Evolutionary conservation across 192 early-diverging fungal genomes (phyloP).

Genomic region (Podila minutissima): DNA sequence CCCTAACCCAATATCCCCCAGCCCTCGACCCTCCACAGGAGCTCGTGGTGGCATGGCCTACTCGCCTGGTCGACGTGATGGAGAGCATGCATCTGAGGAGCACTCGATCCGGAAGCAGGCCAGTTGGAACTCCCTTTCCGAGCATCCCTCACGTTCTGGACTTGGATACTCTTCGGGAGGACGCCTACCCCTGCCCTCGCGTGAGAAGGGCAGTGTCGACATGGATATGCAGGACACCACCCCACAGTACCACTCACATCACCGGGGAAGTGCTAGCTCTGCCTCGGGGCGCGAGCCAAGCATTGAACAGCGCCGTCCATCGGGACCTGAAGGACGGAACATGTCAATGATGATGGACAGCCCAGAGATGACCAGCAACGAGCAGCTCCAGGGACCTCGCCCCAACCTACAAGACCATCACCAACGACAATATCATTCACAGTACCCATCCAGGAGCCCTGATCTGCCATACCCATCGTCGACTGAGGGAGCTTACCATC

Average conservation of each 20-base stretch:
- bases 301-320: neutral
- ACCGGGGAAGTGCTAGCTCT: neutral
- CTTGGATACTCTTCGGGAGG: neutral
- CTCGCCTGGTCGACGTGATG: neutral
- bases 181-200: neutral
- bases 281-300: neutral
- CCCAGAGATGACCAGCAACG: neutral
- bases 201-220: neutral
- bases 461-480: too few relatives aligned
- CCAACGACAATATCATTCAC: neutral
- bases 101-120: constrained; percentile 18
- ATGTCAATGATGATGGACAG: constrained; percentile 3
- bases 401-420: neutral
- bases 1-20: neutral
- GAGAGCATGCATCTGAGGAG: neutral
- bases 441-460: too few relatives aligned
- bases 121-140: constrained; percentile 22
- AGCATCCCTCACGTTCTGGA: neutral
- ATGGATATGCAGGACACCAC: constrained; percentile 30
- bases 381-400: neutral
- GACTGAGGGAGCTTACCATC: neutral
- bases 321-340: neutral
- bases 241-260: constrained; percentile 1
- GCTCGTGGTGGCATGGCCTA: neutral
- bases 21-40: neutral